Evolutionary conservation across 2,329 filamentous ascomycete genomes (phyloP), one percentile per base, ranked within the genome.

Genomic region (Phaeoacremonium minimum): DNA sequence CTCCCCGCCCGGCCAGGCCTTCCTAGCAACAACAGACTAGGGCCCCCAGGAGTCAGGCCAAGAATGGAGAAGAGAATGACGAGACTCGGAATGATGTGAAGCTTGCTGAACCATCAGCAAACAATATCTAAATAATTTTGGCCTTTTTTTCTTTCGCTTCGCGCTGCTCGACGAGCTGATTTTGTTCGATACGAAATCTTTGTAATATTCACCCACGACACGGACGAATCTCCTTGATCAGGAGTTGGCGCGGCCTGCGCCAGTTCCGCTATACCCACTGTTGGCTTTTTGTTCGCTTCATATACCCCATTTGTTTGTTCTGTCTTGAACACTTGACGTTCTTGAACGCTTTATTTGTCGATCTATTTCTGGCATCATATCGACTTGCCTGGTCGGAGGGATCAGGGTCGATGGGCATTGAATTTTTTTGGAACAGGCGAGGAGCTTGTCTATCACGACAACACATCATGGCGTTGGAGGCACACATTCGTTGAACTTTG

Each of bases 1-100:
- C 41, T 40, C 12, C 40, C 37, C 11, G 31, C 17, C 22, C 34
- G 42, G 17, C 38, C 40, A 22, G 40, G 36, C 28, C 30, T 18
- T 18, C 33, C 34, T 15, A 41, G 38, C 19, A 41, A 35, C 20
- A 32, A 43, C 22, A 36, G 35, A 15, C 50, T 56, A 20, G 52
- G 38, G 49, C 46, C 60, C 44, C 40, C 58, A 46, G 42, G 51
- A 38, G 50, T 51, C 8, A 63, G 63, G 49, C 67, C 71, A 33
- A 64, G 61, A 45, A 76, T 80, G 74, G 75, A 79, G 61, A 80
- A 79, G 64, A 69, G 76, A 46, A 77, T 74, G 66, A 80, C 76
- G 41, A 66, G 76, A 43, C 53, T 80, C 35, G 75, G 75, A 40
- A 77, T 76, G 69, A 75, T 78, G 63, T 68, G 52, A 63, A 9